Conservation (phyloP, 2,329 filamentous ascomycete genomes). For the Trichophyton rubrum region DNA sequence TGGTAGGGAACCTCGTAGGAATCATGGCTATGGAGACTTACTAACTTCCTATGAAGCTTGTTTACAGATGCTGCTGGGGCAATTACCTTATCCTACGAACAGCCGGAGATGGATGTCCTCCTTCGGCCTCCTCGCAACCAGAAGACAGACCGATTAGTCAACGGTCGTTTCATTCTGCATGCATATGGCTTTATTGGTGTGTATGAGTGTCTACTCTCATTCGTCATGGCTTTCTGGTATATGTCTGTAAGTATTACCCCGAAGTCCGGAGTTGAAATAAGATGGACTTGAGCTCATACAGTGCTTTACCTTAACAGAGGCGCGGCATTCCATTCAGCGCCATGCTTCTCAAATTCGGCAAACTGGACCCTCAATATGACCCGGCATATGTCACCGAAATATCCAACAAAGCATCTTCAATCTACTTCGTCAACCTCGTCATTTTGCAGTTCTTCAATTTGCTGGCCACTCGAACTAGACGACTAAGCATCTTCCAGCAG, state of each 20-base stretch:
- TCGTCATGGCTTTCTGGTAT: conserved; percentile 57
- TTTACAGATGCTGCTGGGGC: conserved; percentile 67
- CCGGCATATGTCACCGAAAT: conserved; percentile 43
- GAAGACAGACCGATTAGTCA: conserved; percentile 58
- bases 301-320: conserved; percentile 18
- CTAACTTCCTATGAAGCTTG: conserved; percentile 31
- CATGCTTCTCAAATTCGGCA: conserved; percentile 57
- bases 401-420: conserved; percentile 54
- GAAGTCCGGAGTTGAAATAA: conserved; percentile 11
- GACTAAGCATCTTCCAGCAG: conserved; percentile 58
- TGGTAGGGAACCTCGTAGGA: conserved; percentile 31
- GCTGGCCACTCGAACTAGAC: conserved; percentile 53
- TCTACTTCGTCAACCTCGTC: conserved; percentile 71
- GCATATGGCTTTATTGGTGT: conserved; percentile 60
- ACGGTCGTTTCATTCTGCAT: conserved; percentile 60
- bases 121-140: conserved; percentile 55
- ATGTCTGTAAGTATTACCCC: conserved; percentile 22
- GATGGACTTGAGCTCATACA: conserved; percentile 33
- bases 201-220: conserved; percentile 47
- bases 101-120: conserved; percentile 63
- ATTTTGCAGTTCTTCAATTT: conserved; percentile 65
- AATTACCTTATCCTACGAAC: conserved; percentile 62
- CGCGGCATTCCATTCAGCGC: conserved; percentile 52
- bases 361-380: conserved; percentile 39
- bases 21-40: not conserved